These are phyloP conservation scores for Macrophomina tecta DNA, from an alignment of 2,329 filamentous ascomycete species.

Conservation along the genomic window DNA sequence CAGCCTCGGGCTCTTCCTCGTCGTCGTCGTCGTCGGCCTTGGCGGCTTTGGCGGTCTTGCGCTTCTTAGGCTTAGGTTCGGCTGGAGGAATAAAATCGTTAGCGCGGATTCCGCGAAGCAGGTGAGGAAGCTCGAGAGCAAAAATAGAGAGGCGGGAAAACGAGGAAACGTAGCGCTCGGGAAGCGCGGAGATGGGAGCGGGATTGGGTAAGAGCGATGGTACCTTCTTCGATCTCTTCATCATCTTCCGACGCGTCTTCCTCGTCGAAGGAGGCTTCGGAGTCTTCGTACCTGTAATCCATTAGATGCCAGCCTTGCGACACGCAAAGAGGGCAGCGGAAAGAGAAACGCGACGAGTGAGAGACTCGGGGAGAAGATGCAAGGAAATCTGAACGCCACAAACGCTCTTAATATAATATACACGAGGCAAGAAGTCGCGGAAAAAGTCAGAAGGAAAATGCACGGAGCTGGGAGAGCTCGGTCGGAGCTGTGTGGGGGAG, in stretches of 20 bases:
- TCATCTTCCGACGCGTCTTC: constrained; percentile 29
- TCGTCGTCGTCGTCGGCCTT: constrained; percentile 31
- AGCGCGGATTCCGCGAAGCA: neutral
- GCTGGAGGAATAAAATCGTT: neutral
- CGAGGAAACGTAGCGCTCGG: neutral
- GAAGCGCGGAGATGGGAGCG: neutral
- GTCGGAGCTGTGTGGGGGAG: neutral
- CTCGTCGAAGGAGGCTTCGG: constrained; percentile 28
- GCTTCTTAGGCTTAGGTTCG: constrained; percentile 39
- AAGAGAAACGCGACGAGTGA: neutral
- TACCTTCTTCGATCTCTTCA: constrained; percentile 19
- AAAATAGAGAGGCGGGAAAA: neutral
- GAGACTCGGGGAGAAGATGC: neutral
- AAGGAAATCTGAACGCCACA: neutral
- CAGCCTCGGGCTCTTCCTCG: constrained; percentile 29
- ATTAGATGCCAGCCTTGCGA: constrained; percentile 22
- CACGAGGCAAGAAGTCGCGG: neutral
- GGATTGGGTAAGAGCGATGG: neutral
- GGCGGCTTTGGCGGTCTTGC: constrained; percentile 35
- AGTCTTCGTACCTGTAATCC: constrained; percentile 28
- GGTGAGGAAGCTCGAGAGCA: neutral
- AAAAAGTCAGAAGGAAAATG: neutral
- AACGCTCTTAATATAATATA: constrained; percentile 1
- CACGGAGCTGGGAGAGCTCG: constrained; percentile 5
- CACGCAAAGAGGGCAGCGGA: neutral